phyloP scores from a whole-genome alignment of 164 flowering plant genomes.

The Echeveria elegans region DNA sequence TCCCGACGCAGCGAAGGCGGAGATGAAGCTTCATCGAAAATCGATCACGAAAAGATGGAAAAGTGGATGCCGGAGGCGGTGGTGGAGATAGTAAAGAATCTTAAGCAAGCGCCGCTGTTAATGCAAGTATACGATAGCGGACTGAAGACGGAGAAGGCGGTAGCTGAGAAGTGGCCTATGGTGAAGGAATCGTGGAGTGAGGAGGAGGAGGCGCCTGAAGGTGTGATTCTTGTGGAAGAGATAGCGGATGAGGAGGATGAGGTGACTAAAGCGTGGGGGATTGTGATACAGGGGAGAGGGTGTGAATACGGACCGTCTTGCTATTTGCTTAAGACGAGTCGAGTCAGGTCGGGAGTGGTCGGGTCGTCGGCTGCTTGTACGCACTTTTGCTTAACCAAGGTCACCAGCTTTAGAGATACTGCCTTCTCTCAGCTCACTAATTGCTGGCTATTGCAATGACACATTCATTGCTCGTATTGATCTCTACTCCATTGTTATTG shows the following conservation, averaged over 20 bases:
- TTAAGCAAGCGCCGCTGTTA: conserved; percentile 41
- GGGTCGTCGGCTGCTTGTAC: conserved; percentile 26
- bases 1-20: too few species aligned
- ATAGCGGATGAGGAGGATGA: conserved; percentile 13
- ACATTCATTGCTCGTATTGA: not conserved
- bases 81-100: conserved; percentile 41
- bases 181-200: conserved; percentile 15
- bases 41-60: conserved; percentile 23
- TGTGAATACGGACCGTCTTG: conserved; percentile 29
- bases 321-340: conserved; percentile 40
- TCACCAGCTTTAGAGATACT: conserved; percentile 30
- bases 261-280: conserved; percentile 34
- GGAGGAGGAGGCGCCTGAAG: conserved; percentile 29
- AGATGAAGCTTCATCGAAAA: not conserved
- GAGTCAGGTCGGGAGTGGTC: conserved; percentile 23
- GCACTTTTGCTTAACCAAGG: conserved; percentile 36
- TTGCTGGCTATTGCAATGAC: conserved; percentile 29
- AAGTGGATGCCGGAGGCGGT: conserved; percentile 43
- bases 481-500: too few species aligned
- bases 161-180: conserved; percentile 24
- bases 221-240: conserved; percentile 45
- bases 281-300: conserved; percentile 43
- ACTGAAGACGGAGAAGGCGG: conserved; percentile 28
- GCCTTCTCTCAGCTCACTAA: conserved; percentile 30
- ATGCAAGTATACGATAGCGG: conserved; percentile 17